Conservation (phyloP, 225 moss, liverwort and hornwort species). For the Thuidium tamariscinum region DNA sequence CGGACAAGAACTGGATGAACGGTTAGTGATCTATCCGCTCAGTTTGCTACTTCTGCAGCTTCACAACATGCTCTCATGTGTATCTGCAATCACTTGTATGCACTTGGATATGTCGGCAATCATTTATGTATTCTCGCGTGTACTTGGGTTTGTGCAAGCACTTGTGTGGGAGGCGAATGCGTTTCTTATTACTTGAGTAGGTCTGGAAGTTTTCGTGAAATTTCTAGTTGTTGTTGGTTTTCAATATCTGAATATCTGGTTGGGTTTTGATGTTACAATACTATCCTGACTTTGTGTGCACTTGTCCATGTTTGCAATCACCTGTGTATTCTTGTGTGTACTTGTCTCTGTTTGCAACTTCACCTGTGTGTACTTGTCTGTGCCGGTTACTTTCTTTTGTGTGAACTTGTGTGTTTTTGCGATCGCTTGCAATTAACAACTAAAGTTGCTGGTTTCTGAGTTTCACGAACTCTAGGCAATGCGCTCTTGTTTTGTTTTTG, state of each 20-base stretch:
- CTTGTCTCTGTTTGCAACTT: not conserved
- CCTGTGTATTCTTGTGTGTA: not conserved
- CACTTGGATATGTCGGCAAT: not conserved
- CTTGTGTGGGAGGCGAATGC: not conserved
- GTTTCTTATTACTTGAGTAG: not conserved
- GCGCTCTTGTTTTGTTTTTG: not conserved
- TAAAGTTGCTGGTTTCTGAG: not conserved
- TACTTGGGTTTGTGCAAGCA: not conserved
- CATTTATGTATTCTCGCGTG: not conserved
- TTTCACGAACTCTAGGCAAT: not conserved
- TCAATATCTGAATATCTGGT: not conserved
- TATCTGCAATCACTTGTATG: not conserved
- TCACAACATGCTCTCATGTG: not conserved
- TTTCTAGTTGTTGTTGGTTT: not conserved
- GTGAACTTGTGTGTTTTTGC: not conserved
- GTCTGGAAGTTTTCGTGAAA: not conserved
- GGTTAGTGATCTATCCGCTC: not conserved
- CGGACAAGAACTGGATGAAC: slow-evolving; percentile 59
- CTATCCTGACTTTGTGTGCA: not conserved
- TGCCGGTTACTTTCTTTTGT: not conserved
- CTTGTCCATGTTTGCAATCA: not conserved
- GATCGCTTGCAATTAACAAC: not conserved
- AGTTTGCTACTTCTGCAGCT: not conserved
- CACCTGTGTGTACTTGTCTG: not conserved
- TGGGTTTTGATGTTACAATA: not conserved